These are phyloP conservation scores for Penicillium sp. DNA, from an alignment of 2,329 filamentous ascomycete genomes.

Conservation along the genomic window DNA sequence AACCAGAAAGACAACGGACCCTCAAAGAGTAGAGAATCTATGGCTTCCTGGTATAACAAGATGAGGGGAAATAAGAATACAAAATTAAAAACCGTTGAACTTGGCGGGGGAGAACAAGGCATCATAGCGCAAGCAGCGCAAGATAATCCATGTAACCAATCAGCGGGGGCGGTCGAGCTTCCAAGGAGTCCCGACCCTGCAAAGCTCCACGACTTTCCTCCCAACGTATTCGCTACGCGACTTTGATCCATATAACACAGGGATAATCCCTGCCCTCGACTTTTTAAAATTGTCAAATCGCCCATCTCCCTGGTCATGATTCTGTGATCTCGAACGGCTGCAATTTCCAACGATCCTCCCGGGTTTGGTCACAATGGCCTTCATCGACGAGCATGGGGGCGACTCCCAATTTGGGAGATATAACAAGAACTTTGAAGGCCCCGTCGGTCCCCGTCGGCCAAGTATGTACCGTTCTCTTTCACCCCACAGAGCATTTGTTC, in stretches of 20 bases:
- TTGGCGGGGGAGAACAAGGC: background rate
- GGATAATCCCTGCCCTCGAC: background rate
- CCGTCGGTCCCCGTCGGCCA: constrained; percentile 41
- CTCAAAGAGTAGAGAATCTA: background rate
- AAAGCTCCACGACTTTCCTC: constrained; percentile 4
- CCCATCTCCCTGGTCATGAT: background rate
- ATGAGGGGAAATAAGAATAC: background rate
- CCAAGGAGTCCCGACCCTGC: constrained; percentile 2
- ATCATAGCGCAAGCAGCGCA: constrained; percentile 6
- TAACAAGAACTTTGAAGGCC: constrained; percentile 35
- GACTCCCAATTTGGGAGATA: constrained; percentile 34
- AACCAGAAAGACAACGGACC: background rate
- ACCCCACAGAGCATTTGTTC: background rate
- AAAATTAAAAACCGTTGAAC: background rate
- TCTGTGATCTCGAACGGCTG: constrained; percentile 4
- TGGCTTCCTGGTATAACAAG: background rate
- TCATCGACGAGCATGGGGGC: constrained; percentile 40
- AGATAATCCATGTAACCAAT: constrained; percentile 1
- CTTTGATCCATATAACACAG: background rate
- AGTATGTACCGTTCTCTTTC: constrained; percentile 29
- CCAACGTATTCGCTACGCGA: constrained; percentile 1
- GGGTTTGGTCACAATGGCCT: constrained; percentile 33
- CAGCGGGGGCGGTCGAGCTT: constrained; percentile 1
- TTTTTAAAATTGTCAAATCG: background rate
- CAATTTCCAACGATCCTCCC: background rate